A percentile compares a stretch with the other conserved stretches of the same genome.
phyloP scores from a whole-genome alignment of 2,329 filamentous ascomycete genomes.

The Botryotinia globosa region DNA sequence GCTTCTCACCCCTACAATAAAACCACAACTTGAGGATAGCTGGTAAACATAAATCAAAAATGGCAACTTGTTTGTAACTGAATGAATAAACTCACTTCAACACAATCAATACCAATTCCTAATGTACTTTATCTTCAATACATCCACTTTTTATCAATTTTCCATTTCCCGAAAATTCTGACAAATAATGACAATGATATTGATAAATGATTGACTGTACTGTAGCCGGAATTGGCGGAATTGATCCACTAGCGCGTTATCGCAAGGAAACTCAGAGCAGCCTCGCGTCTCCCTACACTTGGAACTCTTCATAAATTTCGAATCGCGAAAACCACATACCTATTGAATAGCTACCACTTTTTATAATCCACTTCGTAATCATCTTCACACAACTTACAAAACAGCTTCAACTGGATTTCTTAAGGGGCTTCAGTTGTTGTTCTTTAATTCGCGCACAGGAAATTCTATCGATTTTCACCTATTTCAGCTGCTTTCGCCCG shows the following conservation, averaged over 20 bases:
- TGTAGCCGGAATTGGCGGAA: neutral
- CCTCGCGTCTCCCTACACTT: conserved; percentile 13
- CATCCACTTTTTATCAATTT: neutral
- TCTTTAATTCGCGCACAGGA: neutral
- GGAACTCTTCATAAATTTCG: neutral
- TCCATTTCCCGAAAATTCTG: neutral
- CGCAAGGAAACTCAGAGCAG: neutral
- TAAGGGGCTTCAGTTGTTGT: neutral
- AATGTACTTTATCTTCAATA: neutral
- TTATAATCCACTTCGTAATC: neutral
- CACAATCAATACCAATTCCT: neutral
- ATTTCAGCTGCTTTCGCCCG: neutral
- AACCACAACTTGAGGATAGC: neutral
- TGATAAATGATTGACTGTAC: neutral
- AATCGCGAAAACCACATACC: neutral
- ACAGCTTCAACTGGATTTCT: neutral
- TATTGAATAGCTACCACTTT: neutral
- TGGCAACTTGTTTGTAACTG: neutral
- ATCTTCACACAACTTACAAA: neutral
- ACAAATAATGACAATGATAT: neutral
- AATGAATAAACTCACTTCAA: neutral
- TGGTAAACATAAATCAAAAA: neutral
- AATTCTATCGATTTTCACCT: neutral
- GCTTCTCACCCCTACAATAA: neutral
- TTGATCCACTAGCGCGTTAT: conserved; percentile 14